Evolutionary conservation across 441 rosid species (phyloP).

Genomic region (Melastoma candidum): DNA sequence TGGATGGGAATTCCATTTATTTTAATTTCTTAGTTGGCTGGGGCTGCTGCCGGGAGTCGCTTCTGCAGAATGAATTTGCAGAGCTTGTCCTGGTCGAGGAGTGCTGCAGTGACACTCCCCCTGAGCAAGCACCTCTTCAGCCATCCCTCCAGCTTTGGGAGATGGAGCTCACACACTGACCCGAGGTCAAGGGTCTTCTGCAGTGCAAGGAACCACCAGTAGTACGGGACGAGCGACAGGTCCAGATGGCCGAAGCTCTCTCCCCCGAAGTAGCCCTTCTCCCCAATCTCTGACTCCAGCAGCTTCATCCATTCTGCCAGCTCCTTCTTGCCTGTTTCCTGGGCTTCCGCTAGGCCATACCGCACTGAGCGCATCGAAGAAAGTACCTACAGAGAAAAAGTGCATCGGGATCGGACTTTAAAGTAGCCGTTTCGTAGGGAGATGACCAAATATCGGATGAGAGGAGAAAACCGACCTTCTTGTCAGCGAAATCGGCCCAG

Average conservation of each 20-base stretch:
- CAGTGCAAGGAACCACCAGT: constrained; percentile 7
- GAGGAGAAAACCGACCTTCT: not conserved
- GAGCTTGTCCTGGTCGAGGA: constrained; percentile 5
- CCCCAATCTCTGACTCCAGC: constrained; percentile 18
- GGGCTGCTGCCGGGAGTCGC: no score
- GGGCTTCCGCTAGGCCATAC: not conserved
- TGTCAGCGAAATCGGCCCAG: constrained; percentile 10
- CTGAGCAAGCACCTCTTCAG: not conserved
- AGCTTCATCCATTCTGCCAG: constrained; percentile 4
- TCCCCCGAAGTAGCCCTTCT: constrained; percentile 18
- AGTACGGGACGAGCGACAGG: constrained; percentile 11
- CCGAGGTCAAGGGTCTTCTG: constrained; percentile 11
- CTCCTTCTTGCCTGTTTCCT: no score
- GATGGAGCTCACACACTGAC: not conserved
- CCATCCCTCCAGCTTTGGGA: no score
- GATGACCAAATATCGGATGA: no score
- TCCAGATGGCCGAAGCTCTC: constrained; percentile 14
- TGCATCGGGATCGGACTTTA: no score
- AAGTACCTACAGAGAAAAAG: no score
- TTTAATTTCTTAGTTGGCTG: no score
- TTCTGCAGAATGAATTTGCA: constrained; percentile 3
- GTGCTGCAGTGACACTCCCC: constrained; percentile 12
- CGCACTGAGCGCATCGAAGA: not conserved
- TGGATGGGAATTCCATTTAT: no score
- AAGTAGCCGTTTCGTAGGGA: no score